Evolutionary conservation across 140 eudicot species (phyloP), one percentile per base, ranked within the genome.

Genomic region (Flaveria floridana): DNA sequence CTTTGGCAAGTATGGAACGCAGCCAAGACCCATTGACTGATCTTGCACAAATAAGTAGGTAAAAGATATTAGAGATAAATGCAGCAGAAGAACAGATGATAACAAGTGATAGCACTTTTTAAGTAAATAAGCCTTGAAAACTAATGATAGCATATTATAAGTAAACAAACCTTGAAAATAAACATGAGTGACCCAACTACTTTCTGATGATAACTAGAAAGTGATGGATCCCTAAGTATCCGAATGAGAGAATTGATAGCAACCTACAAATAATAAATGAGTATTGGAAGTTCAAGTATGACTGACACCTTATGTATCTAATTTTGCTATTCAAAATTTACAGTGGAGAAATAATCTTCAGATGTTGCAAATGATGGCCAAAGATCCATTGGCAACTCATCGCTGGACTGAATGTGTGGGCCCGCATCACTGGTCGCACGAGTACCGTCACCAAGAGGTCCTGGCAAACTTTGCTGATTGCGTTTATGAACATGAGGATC

Each of bases 321-420:
- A 28, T 75, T 65, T 75, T 73, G 65, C 15, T 9, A 50, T 75
- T 68, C 62, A 23, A 64, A 67, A 77, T 77, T 86, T 82, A 94
- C 99, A 74, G 99, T 94, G 48, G 99, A 90, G 80, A 82, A 90
- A 82, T 94, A 94, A 77, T 94, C 99, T 81, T 90, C 99, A 0
- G 97, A 86, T 56, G 97, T 94, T 13, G 97, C 93, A 88, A 90
- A 88, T 55, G 99, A 88, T 53, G 99, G 99, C 96, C 98, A 90
- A 71, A 93, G 93, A 84, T 94, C 99, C 94, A 88, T 85, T 3
- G 96, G 89, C 68, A 90, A 84, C 67, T 90, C 97, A 73, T 90
- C 96, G 71, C 86, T 85, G 39, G 97, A 90, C 72, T 83, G 89
- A 68, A 90, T 80, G 68, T 94, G 97, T 52, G 87, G 96, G 72